These are phyloP conservation scores for Pythium folliculosum DNA, from an alignment of 352 stramenopile genomes.

Conservation along the genomic window DNA sequence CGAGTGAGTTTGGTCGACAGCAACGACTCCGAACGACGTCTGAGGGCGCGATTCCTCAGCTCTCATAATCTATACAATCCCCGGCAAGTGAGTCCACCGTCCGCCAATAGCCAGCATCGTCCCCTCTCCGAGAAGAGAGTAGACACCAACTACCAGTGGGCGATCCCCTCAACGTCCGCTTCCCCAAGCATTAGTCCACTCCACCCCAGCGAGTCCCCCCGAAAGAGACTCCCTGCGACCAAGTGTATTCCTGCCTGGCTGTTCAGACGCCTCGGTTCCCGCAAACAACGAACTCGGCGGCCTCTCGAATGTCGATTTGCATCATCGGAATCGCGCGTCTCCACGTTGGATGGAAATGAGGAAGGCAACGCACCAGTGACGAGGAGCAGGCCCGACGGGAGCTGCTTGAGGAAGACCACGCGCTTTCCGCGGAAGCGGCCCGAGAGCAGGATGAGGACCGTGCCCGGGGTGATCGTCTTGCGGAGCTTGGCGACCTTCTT, in stretches of 20 bases:
- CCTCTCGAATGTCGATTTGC: constrained; percentile 38
- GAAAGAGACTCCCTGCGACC: constrained; percentile 7
- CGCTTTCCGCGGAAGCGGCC: constrained; percentile 98
- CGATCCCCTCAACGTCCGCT: constrained; percentile 5
- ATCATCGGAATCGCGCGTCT: constrained; percentile 32
- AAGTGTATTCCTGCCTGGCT: constrained; percentile 7
- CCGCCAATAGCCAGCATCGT: neutral
- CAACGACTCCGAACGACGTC: neutral
- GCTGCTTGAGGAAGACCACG: constrained; percentile 98
- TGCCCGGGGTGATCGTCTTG: constrained; percentile 96
- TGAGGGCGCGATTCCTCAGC: constrained; percentile 40
- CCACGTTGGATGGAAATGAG: neutral
- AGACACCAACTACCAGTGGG: constrained; percentile 1
- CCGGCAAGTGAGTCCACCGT: constrained; percentile 25
- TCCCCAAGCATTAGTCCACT: constrained; percentile 7
- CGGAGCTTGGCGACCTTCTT: constrained; percentile 94
- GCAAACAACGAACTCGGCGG: constrained; percentile 20
- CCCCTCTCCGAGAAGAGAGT: constrained; percentile 4
- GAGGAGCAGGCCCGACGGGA: constrained; percentile 94
- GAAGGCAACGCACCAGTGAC: constrained; percentile 70
- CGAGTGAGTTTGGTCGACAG: neutral
- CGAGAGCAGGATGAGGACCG: constrained; percentile 97
- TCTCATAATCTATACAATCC: constrained; percentile 58
- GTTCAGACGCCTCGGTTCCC: constrained; percentile 4
- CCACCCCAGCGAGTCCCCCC: neutral